A percentile compares a stretch with the other conserved stretches of the same genome.
phyloP scores from a whole-genome alignment of 768 basidiomycete genomes.

The Suillus alpinus region DNA sequence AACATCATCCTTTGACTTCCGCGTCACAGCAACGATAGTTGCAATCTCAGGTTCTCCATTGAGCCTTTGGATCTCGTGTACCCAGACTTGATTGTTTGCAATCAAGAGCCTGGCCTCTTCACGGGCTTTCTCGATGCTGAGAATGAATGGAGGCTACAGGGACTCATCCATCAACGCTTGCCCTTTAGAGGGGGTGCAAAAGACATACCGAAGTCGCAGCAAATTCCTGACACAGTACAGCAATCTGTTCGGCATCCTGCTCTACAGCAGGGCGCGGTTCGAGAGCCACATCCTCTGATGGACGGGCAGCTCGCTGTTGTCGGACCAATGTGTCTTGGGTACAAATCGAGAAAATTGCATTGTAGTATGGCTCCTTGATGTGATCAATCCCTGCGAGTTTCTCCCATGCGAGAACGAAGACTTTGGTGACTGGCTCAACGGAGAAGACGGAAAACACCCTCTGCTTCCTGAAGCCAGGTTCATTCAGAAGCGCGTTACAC shows the following conservation, averaged over 20 bases:
- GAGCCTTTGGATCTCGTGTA: conserved; percentile 44
- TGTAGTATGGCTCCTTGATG: conserved; percentile 59
- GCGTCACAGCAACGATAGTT: conserved; percentile 66
- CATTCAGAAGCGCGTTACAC: conserved; percentile 26
- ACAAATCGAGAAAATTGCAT: conserved; percentile 57
- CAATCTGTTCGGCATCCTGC: conserved; percentile 35
- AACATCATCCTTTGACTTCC: conserved; percentile 52
- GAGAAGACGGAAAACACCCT: conserved; percentile 71
- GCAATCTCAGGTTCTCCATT: conserved; percentile 41
- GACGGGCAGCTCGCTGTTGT: not conserved
- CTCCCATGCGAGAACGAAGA: conserved; percentile 52
- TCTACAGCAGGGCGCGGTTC: conserved; percentile 31
- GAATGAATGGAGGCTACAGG: conserved; percentile 52
- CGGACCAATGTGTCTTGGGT: conserved; percentile 35
- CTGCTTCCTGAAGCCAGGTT: conserved; percentile 1
- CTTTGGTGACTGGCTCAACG: conserved; percentile 41
- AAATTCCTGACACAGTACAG: conserved; percentile 52
- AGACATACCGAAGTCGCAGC: conserved; percentile 54
- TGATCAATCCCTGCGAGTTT: conserved; percentile 42
- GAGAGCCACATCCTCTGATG: conserved; percentile 18
- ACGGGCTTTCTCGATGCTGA: conserved; percentile 40
- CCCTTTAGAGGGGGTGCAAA: not conserved
- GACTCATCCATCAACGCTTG: not conserved
- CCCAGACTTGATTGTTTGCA: conserved; percentile 50
- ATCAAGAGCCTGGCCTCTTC: conserved; percentile 54